Evolutionary conservation across 1,284 basidiomycete species (phyloP), one percentile per base, ranked within the genome.

Genomic region (Schizophyllum amplum): DNA sequence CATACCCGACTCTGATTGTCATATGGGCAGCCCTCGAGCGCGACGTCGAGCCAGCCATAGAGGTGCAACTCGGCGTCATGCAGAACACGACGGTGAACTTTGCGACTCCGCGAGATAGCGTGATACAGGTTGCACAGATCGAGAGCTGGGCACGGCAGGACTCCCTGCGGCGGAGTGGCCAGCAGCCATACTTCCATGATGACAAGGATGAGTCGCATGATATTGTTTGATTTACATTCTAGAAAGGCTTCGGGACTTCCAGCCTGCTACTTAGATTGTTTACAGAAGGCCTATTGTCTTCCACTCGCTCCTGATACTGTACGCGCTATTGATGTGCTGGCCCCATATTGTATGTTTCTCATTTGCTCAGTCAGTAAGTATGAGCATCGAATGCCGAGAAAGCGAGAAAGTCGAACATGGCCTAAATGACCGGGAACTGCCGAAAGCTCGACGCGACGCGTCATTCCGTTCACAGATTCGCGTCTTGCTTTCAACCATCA

Each of bases 1-100:
- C 59, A 9, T 61, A 61, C 24, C 58, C 60, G 1, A 61, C 60
- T 1, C 54, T 59, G 11, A 59, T 61, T 1, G 58, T 61, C n/a
- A 58, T 56, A 47, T 59, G 59, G 60, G 60, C 59, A n/a, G 33
- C 33, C 4, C 33, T 42, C 33, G 33, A 42, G 17, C 33, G 33
- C 33, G 33, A 42, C 7, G 33, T 13, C 33, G 33, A 42, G 11
- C 33, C 33, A 3, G 33, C 33, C 4, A 17, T 42, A 2, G 33
- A 42, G 17, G 33, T 42, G 2, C 33, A 42, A 9, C 33, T 42
- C 33, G 33, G 33, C 7, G 33, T 42, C 33, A 42, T 42, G 33
- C 33, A 42, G 33, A 42, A 42, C 33, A 42, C 33, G 2, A 42
- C 33, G 3, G 33, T 42, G 33, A 42, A 42, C 33, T 42, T 42